phyloP scores from a whole-genome alignment of 2,329 filamentous ascomycete genomes.

The Calonectria hawksworthii region DNA sequence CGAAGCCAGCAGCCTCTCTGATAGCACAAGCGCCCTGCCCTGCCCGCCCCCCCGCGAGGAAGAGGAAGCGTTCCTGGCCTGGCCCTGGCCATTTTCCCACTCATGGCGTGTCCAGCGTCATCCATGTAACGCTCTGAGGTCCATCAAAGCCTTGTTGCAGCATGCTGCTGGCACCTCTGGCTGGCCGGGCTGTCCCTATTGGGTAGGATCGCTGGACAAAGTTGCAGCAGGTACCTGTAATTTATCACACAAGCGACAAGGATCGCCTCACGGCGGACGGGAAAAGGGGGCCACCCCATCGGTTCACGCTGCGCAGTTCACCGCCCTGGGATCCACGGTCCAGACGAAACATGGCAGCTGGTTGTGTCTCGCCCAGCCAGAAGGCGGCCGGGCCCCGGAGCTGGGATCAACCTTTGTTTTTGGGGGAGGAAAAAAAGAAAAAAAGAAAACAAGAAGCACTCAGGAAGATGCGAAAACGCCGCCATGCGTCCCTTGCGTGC shows the following conservation, averaged over 20 bases:
- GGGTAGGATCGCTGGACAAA: slow-evolving; percentile 33
- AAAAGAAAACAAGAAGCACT: not conserved
- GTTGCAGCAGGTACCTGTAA: slow-evolving; percentile 44
- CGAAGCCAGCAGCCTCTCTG: not conserved
- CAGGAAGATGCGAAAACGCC: not conserved
- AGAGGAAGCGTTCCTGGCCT: slow-evolving; percentile 1
- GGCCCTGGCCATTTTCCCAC: not conserved
- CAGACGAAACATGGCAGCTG: slow-evolving; percentile 16
- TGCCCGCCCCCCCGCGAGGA: not conserved
- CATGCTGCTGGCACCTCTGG: slow-evolving; percentile 13
- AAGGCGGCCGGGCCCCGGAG: slow-evolving; percentile 6
- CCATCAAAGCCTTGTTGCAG: not conserved
- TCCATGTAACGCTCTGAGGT: slow-evolving; percentile 2
- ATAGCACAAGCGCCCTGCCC: not conserved
- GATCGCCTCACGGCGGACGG: slow-evolving; percentile 34
- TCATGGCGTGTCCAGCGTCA: slow-evolving; percentile 11
- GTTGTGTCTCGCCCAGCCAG: not conserved
- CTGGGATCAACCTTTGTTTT: slow-evolving; percentile 10
- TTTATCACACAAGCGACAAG: slow-evolving; percentile 39
- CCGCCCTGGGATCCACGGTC: slow-evolving; percentile 28
- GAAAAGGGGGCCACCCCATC: slow-evolving; percentile 41
- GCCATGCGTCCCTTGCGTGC: slow-evolving; percentile 2
- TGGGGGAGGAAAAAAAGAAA: not conserved
- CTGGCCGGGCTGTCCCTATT: slow-evolving; percentile 33
- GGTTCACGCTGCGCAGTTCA: slow-evolving; percentile 31